These are phyloP conservation scores for Talaromyces verruculosus DNA, from an alignment of 2,329 filamentous ascomycete genomes.

Conservation along the genomic window DNA sequence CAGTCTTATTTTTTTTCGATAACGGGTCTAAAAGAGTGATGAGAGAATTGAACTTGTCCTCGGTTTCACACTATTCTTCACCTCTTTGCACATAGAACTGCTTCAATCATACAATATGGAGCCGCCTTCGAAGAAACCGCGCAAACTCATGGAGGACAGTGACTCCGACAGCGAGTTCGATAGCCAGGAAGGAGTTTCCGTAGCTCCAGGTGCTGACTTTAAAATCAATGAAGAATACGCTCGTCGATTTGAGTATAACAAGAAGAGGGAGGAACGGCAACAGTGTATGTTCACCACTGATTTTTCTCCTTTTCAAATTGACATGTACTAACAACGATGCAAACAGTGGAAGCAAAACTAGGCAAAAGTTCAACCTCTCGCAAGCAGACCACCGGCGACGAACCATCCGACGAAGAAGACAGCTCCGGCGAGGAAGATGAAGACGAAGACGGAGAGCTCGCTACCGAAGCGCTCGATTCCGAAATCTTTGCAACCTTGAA, in stretches of 20 bases:
- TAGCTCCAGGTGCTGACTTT: conserved; percentile 48
- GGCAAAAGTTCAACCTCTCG: conserved; percentile 31
- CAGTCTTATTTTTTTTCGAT: conserved; percentile 17
- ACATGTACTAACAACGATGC: not conserved
- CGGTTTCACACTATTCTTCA: not conserved
- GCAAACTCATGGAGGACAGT: conserved; percentile 43
- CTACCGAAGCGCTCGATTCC: conserved; percentile 78
- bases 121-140: conserved; percentile 43
- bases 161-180: conserved; percentile 41
- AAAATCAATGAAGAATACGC: conserved; percentile 92
- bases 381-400: conserved; percentile 31
- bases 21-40: not conserved
- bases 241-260: conserved; percentile 89
- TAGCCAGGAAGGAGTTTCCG: conserved; percentile 43
- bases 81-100: not conserved
- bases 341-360: conserved; percentile 24
- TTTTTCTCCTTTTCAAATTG: not conserved
- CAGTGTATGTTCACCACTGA: conserved; percentile 30
- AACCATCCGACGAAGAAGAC: conserved; percentile 55
- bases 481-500: conserved; percentile 84
- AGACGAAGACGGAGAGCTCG: conserved; percentile 85
- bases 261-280: conserved; percentile 87
- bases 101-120: conserved; percentile 35
- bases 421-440: conserved; percentile 77
- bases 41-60: not conserved